Evolutionary conservation across 345 rosid genomes (phyloP), one percentile per base, ranked within the genome.

Genomic region (Alliaria petiolata): DNA sequence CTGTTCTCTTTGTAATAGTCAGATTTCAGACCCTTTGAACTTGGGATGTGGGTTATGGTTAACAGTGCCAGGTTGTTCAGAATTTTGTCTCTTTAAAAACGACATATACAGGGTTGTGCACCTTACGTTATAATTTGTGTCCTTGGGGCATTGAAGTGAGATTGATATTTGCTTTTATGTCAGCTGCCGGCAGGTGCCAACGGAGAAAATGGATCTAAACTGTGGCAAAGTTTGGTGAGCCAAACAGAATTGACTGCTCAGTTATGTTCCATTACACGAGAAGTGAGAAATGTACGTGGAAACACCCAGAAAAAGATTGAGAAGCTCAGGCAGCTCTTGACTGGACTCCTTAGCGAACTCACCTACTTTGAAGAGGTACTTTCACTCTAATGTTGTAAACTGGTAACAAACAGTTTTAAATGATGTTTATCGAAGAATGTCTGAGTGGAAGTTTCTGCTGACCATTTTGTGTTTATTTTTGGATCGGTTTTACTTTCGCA

Each of bases 201-300:
- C 67, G 86, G 89, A 45, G 91, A 86, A 68, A 93, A 88, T 85
- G 97, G 99, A 56, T 65, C 58, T 58, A 88, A 88, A 77, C 65
- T 80, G 78, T 95, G 99, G 98, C 96, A 86, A 79, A 89, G 93
- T 80, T 81, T 95, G 86, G 91, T 91, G 54, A 90, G 93, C 22
- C 99, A 95, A 81, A 91, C 95, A 42, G 92, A 91, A 81, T 78
- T 95, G 86, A 92, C 93, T 69, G 99, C 97, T 39, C 99, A 95
- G 74, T 81, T 95, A 70, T 85, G 93, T 82, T 83, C 99, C 55
- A 88, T 95, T 69, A 89, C 71, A 70, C 87, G 88, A 81, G 97
- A 95, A 58, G 96, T 95, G 65, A 84, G 96, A 79, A 88, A 89
- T 80, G 99, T 95, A 65, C 84, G 99, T 54, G 99, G 99, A 81